These are phyloP conservation scores for Groenewaldozyma sp. DNA, from an alignment of 1,139 yeast genomes.

Conservation along the genomic window DNA sequence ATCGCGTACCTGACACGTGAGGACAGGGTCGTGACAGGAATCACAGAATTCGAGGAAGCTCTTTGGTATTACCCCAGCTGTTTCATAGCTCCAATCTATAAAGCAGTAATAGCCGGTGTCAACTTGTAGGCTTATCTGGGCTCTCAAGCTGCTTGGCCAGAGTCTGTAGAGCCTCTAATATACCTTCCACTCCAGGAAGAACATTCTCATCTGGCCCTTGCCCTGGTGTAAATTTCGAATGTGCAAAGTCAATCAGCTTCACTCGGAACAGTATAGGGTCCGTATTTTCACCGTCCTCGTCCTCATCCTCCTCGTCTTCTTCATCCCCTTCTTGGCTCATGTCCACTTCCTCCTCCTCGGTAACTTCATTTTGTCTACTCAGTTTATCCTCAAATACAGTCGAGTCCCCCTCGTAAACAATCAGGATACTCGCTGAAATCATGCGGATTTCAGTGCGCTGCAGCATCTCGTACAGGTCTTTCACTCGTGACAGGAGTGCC, in stretches of 20 bases:
- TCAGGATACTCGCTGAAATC: conserved; percentile 64
- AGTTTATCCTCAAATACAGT: conserved; percentile 25
- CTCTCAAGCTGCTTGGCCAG: too few species aligned
- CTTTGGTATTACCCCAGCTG: too few species aligned
- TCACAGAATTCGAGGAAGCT: too few species aligned
- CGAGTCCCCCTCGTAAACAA: conserved; percentile 63
- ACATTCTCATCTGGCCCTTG: conserved; percentile 65
- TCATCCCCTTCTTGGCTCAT: conserved; percentile 22
- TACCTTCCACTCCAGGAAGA: conserved; percentile 57
- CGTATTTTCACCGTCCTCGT: conserved; percentile 20
- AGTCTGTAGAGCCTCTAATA: too few species aligned
- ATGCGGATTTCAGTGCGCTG: conserved; percentile 54
- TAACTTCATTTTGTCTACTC: conserved; percentile 23
- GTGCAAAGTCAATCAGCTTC: conserved; percentile 83
- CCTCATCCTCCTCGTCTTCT: conserved; percentile 22
- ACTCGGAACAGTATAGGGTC: conserved; percentile 42
- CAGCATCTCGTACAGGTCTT: conserved; percentile 55
- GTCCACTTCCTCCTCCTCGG: conserved; percentile 14
- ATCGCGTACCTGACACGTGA: too few species aligned
- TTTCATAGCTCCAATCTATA: too few species aligned
- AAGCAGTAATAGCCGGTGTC: too few species aligned
- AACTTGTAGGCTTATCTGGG: too few species aligned
- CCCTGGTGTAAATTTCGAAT: conserved; percentile 55
- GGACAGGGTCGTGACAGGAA: too few species aligned
- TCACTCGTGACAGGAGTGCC: conserved; percentile 48